Conservation (phyloP, 2,329 filamentous ascomycete genomes). For the Fonsecaea monophora region DNA sequence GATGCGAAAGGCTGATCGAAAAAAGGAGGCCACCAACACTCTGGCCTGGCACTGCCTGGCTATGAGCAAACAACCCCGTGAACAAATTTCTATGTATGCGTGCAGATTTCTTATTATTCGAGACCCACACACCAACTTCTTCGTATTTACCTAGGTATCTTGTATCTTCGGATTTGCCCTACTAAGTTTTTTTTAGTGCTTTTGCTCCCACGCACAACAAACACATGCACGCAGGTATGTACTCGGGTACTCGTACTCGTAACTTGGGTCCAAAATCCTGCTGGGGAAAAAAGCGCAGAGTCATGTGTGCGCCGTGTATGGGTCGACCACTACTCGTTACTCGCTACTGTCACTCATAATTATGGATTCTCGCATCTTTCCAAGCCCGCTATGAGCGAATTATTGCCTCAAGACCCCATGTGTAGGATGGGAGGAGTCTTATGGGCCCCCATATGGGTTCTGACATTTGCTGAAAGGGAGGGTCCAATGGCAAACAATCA, state of each 20-base stretch:
- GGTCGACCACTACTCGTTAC: neutral
- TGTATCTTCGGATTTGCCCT: neutral
- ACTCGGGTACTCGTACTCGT: neutral
- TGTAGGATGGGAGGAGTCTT: neutral
- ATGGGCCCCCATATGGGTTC: neutral
- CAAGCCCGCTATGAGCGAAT: neutral
- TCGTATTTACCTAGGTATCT: neutral
- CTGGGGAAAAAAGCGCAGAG: neutral
- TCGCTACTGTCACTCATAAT: neutral
- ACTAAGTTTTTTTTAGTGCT: neutral
- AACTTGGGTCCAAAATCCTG: neutral
- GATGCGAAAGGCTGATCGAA: neutral
- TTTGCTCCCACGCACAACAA: neutral
- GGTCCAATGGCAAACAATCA: constrained; percentile 9
- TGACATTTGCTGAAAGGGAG: neutral
- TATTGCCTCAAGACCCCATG: constrained; percentile 4
- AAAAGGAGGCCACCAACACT: neutral
- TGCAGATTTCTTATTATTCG: too few relatives aligned
- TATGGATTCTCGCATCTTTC: neutral
- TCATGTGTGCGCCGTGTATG: neutral
- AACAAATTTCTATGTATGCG: neutral
- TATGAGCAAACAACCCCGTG: neutral
- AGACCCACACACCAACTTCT: neutral
- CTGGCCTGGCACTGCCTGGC: neutral
- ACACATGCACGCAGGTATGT: too few relatives aligned